Percentiles rank a stretch among this genome's conserved stretches.
Conservation (phyloP, 768 basidiomycete genomes). For the Lanmaoa pseudosensibilis region DNA sequence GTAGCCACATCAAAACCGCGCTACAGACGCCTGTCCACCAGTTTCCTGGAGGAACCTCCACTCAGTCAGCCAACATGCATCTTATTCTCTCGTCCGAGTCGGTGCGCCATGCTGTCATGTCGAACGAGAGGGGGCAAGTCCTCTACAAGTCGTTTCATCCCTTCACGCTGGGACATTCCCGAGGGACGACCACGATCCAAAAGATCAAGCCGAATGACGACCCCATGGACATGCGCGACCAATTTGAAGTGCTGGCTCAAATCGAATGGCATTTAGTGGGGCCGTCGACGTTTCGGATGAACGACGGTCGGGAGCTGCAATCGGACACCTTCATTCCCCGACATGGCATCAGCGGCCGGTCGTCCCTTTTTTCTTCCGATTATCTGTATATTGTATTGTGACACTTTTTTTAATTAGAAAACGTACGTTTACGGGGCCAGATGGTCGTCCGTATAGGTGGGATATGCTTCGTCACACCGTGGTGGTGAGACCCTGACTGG, state of each 20-base stretch:
- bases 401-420: background rate
- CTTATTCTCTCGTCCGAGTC: background rate
- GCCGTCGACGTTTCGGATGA: background rate
- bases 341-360: background rate
- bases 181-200: slow-evolving; percentile 24
- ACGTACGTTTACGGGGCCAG: slow-evolving; percentile 21
- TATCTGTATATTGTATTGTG: background rate
- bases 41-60: background rate
- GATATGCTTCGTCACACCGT: background rate
- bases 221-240: slow-evolving; percentile 27
- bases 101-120: background rate
- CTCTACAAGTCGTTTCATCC: background rate
- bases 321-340: background rate
- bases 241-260: background rate
- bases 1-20: background rate
- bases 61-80: background rate
- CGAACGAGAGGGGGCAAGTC: background rate
- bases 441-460: slow-evolving; percentile 30
- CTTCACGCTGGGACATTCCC: background rate
- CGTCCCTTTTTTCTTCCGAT: background rate
- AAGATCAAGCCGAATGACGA: slow-evolving; percentile 26
- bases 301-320: too few species aligned
- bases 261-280: background rate
- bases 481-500: background rate
- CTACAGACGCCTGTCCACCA: background rate